Conservation (phyloP, 441 rosid species). For the Aquilaria agallochum region DNA sequence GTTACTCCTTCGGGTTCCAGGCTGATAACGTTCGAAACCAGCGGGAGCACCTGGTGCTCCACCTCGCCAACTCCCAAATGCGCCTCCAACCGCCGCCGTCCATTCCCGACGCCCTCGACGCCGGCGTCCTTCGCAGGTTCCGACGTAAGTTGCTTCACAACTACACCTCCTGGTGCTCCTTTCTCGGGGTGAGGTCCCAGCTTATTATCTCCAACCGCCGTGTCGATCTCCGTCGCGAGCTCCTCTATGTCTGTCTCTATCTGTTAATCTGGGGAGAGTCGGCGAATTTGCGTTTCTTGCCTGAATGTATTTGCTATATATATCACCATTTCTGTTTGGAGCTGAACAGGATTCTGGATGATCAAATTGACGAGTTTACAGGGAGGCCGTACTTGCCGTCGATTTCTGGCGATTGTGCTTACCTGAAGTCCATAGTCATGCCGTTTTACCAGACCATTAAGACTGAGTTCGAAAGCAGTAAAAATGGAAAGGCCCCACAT, state of each 20-base stretch:
- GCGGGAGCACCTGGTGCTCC: slow-evolving; percentile 69
- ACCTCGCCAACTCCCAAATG: slow-evolving; percentile 68
- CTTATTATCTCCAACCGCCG: slow-evolving; percentile 34
- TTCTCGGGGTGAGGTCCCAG: slow-evolving; percentile 46
- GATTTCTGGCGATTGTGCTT: slow-evolving; percentile 53
- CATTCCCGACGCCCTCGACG: slow-evolving; percentile 48
- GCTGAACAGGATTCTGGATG: slow-evolving; percentile 45
- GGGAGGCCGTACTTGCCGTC: slow-evolving; percentile 56
- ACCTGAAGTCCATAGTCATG: slow-evolving; percentile 45
- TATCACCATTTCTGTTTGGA: slow-evolving; percentile 72
- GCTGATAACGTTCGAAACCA: slow-evolving; percentile 57
- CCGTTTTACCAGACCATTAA: slow-evolving; percentile 51
- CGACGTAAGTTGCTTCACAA: slow-evolving; percentile 49
- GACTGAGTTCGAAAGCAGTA: slow-evolving; percentile 52
- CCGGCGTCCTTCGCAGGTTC: slow-evolving; percentile 45
- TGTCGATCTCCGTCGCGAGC: slow-evolving; percentile 49
- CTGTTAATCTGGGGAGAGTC: slow-evolving; percentile 71
- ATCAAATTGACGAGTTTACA: slow-evolving; percentile 52
- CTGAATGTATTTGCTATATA: slow-evolving; percentile 61
- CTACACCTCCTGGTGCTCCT: slow-evolving; percentile 66
- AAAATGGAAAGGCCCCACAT: slow-evolving; percentile 63
- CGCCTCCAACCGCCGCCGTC: slow-evolving; percentile 51
- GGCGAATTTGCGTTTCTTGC: slow-evolving; percentile 53
- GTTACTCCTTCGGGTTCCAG: slow-evolving; percentile 53
- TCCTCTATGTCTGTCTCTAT: slow-evolving; percentile 55